These are phyloP conservation scores for Periconia macrospinosa DNA, from an alignment of 2,329 filamentous ascomycete species.

Conservation along the genomic window DNA sequence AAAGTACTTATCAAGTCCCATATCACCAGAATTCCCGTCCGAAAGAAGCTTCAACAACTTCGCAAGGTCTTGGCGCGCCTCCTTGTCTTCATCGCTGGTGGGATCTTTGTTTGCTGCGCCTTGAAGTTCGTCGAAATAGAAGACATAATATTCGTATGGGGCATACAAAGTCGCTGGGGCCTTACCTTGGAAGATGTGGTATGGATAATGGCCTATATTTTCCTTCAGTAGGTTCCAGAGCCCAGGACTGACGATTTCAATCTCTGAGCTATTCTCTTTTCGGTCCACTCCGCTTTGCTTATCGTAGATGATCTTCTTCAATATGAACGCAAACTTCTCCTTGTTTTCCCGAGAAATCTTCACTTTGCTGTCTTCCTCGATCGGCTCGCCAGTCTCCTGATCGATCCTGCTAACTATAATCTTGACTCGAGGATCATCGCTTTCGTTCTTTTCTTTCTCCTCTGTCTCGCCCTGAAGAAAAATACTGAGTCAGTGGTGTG, in stretches of 20 bases:
- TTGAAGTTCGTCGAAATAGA: not conserved
- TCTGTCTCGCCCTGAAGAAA: not conserved
- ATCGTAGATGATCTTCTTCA: not conserved
- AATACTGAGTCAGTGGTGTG: not conserved
- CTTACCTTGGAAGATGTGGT: not conserved
- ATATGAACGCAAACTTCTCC: not conserved
- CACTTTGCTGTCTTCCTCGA: not conserved
- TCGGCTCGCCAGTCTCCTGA: not conserved
- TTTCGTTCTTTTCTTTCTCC: not conserved
- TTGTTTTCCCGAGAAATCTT: not conserved
- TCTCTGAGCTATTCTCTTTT: not conserved
- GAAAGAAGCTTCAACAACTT: slow-evolving; percentile 6
- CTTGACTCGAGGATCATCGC: not conserved
- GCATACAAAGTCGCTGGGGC: not conserved
- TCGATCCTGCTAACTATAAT: not conserved
- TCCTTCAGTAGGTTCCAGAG: slow-evolving; percentile 2
- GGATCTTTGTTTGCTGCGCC: not conserved
- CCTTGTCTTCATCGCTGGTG: not conserved
- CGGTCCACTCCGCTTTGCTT: not conserved
- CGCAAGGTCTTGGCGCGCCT: slow-evolving; percentile 4
- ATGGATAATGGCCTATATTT: not conserved
- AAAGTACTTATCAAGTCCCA: slow-evolving; percentile 7
- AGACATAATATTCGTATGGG: not conserved
- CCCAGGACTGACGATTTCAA: not conserved
- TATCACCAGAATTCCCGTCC: slow-evolving; percentile 4